Evolutionary conservation across 495 filamentous ascomycete genomes (phyloP).

Genomic region (Tuber umbilicatum): DNA sequence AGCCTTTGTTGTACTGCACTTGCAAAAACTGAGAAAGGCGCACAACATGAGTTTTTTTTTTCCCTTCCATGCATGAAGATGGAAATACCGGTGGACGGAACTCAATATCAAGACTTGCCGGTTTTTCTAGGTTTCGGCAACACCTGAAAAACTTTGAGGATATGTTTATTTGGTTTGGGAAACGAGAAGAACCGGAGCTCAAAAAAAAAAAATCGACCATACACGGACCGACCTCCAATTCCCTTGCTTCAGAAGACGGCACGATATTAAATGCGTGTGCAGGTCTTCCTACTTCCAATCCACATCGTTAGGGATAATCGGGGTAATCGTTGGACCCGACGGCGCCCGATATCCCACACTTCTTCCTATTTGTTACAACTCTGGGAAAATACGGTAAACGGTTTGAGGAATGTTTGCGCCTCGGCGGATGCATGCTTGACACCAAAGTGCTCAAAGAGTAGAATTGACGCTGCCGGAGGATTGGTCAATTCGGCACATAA

Average conservation of each 20-base stretch:
- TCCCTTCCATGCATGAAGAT: not conserved
- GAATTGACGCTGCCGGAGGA: not conserved
- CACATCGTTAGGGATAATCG: not conserved
- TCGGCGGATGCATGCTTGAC: not conserved
- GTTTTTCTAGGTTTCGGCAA: not conserved
- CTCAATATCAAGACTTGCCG: not conserved
- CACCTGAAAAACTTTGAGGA: not conserved
- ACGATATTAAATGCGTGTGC: slow-evolving; percentile 1
- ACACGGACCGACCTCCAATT: not conserved
- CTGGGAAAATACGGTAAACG: not conserved
- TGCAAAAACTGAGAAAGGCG: not conserved
- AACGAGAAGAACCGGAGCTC: not conserved
- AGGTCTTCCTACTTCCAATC: not conserved
- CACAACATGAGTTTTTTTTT: not conserved
- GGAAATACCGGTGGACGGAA: not conserved
- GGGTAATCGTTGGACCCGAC: not conserved
- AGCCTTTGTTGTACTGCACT: not conserved
- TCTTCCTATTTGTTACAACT: not conserved
- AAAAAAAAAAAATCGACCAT: not conserved
- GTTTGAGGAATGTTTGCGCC: not conserved
- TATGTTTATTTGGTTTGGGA: not conserved
- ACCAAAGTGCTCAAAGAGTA: not conserved
- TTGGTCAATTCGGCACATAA: not conserved
- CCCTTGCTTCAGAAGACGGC: not conserved
- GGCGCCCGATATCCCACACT: not conserved